phyloP scores from a whole-genome alignment of 1,284 basidiomycete species.

The Malassezia pachydermatis region DNA sequence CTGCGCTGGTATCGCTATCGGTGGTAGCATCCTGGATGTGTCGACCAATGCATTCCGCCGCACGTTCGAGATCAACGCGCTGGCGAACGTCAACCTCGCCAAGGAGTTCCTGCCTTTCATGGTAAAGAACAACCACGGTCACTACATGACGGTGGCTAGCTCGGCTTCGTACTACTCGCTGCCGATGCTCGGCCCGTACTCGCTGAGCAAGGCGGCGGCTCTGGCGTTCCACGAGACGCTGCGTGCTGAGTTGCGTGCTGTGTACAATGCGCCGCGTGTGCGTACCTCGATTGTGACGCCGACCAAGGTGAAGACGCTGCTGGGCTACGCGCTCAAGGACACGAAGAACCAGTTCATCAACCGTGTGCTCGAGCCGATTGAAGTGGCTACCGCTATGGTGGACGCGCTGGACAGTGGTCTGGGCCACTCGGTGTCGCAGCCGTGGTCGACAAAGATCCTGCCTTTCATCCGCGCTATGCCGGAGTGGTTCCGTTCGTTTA shows the following conservation, averaged over 20 bases:
- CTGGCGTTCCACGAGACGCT: constrained; percentile 44
- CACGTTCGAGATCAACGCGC: constrained; percentile 41
- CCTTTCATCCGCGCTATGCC: constrained; percentile 33
- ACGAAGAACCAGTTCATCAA: constrained; percentile 36
- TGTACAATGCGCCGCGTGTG: constrained; percentile 37
- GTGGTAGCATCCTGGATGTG: constrained; percentile 33
- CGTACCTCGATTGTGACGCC: constrained; percentile 40
- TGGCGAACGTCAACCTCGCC: constrained; percentile 36
- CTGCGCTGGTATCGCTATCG: constrained; percentile 42
- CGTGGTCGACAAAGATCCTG: constrained; percentile 29
- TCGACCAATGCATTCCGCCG: constrained; percentile 23
- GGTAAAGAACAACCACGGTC: constrained; percentile 42
- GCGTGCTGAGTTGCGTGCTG: constrained; percentile 32
- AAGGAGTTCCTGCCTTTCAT: constrained; percentile 43
- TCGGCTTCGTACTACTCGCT: constrained; percentile 35
- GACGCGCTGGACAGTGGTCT: constrained; percentile 36
- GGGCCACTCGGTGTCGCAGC: constrained; percentile 36
- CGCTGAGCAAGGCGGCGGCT: constrained; percentile 39
- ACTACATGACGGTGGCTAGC: constrained; percentile 40
- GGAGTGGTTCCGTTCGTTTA: constrained; percentile 32
- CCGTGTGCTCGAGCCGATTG: constrained; percentile 38
- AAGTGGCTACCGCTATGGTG: constrained; percentile 34
- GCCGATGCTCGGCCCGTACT: constrained; percentile 39
- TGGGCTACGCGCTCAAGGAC: constrained; percentile 43
- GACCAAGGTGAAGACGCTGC: constrained; percentile 44